Conservation (phyloP, 73 alveolate genomes). For the Blepharisma japonicum region DNA sequence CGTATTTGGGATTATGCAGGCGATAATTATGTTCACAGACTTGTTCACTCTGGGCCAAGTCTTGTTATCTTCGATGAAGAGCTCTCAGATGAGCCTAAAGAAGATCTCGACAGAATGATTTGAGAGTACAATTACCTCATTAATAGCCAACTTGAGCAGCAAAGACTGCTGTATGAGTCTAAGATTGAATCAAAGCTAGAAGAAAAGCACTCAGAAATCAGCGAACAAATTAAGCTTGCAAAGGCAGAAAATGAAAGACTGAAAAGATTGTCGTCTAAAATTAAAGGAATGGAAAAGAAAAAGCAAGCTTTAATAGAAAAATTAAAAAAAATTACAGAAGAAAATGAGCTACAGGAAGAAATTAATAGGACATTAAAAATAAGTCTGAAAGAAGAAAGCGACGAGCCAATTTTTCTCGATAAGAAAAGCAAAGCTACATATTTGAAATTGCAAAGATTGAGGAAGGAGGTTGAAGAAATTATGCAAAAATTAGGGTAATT, state of each 20-base stretch:
- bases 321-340: constrained; percentile 59
- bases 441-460: constrained; percentile 41
- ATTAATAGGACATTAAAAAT: constrained; percentile 42
- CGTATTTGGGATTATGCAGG: constrained; percentile 87
- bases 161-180: constrained; percentile 76
- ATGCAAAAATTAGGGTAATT: not conserved
- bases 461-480: constrained; percentile 23
- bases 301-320: constrained; percentile 49
- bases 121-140: constrained; percentile 80
- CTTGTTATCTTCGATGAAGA: constrained; percentile 27
- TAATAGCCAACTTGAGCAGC: constrained; percentile 72
- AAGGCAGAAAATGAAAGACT: constrained; percentile 48
- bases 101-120: constrained; percentile 24
- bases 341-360: constrained; percentile 59
- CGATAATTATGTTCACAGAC: constrained; percentile 89
- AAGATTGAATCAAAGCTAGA: constrained; percentile 46
- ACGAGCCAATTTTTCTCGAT: not conserved
- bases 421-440: constrained; percentile 4
- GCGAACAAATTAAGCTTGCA: constrained; percentile 47
- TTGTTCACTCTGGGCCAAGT: constrained; percentile 54
- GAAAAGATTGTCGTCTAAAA: constrained; percentile 38
- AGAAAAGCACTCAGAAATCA: constrained; percentile 49
- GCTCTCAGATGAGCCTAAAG: constrained; percentile 22
- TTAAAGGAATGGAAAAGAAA: constrained; percentile 52
- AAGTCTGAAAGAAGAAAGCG: constrained; percentile 8